These are phyloP conservation scores for Wickerhamomyces bisporus DNA, from an alignment of 805 yeast genomes.

Conservation along the genomic window DNA sequence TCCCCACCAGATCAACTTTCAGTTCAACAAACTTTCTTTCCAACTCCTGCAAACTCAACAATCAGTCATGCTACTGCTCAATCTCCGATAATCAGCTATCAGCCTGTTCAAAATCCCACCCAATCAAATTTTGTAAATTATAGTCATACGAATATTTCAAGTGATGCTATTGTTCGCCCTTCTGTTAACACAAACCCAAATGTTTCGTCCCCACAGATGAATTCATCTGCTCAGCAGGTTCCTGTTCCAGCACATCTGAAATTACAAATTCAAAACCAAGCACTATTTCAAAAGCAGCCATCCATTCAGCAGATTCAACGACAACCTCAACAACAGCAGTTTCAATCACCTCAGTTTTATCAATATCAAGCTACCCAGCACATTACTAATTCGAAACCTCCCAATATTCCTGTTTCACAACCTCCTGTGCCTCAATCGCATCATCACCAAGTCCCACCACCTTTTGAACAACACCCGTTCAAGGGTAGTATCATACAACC, in stretches of 20 bases:
- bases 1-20: constrained; percentile 3
- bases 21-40: constrained; percentile 4
- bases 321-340: constrained; percentile 11
- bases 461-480: constrained; percentile 5
- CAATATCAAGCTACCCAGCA: constrained; percentile 2
- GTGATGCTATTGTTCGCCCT: constrained; percentile 2
- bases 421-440: constrained; percentile 4
- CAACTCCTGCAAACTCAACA: constrained; percentile 14
- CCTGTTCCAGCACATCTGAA: constrained; percentile 14
- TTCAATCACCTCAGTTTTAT: constrained; percentile 9
- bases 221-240: constrained; percentile 2
- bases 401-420: too few relatives aligned
- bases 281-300: constrained; percentile 11
- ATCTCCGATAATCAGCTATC: neutral
- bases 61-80: neutral
- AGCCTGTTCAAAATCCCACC: neutral
- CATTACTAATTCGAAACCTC: constrained; percentile 2
- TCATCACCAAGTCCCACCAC: neutral
- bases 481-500: neutral
- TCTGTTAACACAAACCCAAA: neutral
- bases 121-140: neutral
- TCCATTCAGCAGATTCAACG: constrained; percentile 8
- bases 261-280: constrained; percentile 16
- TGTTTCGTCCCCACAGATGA: neutral
- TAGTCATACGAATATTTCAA: neutral